A percentile compares a stretch with the other conserved stretches of the same genome.
Conservation (phyloP, 441 rosid species). For the Adansonia rubrostipa region DNA sequence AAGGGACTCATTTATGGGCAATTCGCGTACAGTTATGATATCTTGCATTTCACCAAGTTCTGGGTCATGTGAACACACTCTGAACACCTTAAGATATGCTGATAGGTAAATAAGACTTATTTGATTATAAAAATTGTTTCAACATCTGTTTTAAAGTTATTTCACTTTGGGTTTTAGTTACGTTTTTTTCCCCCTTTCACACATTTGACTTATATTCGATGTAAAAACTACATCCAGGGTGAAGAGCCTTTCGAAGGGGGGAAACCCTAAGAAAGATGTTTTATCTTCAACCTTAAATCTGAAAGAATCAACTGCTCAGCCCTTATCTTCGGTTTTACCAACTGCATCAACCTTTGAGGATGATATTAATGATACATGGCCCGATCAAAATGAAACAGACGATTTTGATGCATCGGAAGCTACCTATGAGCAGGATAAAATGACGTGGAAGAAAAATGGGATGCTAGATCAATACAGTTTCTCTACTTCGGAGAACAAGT, state of each 20-base stretch:
- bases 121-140: not conserved
- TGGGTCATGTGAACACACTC: slow-evolving; percentile 98
- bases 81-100: slow-evolving; percentile 94
- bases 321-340: slow-evolving; percentile 68
- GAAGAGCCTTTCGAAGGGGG: slow-evolving; percentile 97
- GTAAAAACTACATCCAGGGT: slow-evolving; percentile 56
- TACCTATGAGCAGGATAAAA: slow-evolving; percentile 70
- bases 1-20: slow-evolving; percentile 95
- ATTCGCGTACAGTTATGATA: slow-evolving; percentile 98
- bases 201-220: not conserved
- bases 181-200: not conserved
- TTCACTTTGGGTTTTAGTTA: not conserved
- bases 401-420: slow-evolving; percentile 75
- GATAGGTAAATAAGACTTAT: slow-evolving; percentile 66
- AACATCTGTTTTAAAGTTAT: not conserved
- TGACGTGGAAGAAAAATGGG: slow-evolving; percentile 71
- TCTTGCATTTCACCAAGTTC: slow-evolving; percentile 98
- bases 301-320: slow-evolving; percentile 72
- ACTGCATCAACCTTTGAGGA: slow-evolving; percentile 65
- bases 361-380: slow-evolving; percentile 71
- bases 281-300: slow-evolving; percentile 69
- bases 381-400: slow-evolving; percentile 71
- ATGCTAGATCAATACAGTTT: slow-evolving; percentile 56
- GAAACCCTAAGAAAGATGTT: slow-evolving; percentile 79
- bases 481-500: slow-evolving; percentile 55